Base-by-base conservation (phyloP, 805 yeast genomes). In the Saccharomycopsis javanensis region DNA sequence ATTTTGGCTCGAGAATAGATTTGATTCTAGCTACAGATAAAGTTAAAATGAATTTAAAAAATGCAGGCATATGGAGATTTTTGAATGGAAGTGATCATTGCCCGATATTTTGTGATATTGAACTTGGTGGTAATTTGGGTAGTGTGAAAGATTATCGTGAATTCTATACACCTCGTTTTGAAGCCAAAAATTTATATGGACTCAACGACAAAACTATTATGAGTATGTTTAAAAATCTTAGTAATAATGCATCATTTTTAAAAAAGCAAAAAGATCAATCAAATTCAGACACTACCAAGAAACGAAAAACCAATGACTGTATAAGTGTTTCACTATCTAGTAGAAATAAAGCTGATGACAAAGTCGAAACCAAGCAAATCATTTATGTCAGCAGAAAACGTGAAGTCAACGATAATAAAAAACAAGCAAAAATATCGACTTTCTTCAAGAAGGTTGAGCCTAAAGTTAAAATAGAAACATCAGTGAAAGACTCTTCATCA, bases 71-170 rank as follows among this genome's bases (percentile, higher is more conserved):
- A n/a, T 77, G 86, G 78, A 84, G 89, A 0, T 75, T 75, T 50
- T 64, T 91, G 0, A 72, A 79, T 67, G 99, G 99, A 0, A 88
- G 97, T 0, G 99, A 92, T 68, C 99, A 92, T 69, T 92, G 98
- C 68, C 99, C 99, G 0, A 80, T 89, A 0, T 89, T 68, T 65
- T 76, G 89, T 1, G 97, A 89, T 67, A 65, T 90, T 50, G 71
- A 72, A 38, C 56, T 68, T 6, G 51, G 53, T 1, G 48, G 54
- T 16, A 30, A 25, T 25, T 20, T 50, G n/a, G 52, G 18, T 5
- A 13, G 30, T 7, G 42, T 28, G 15, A 13, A 35, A 11, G 54
- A n/a, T 20, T 16, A 18, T 25, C 20, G 11, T 8, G 55, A 50
- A 6, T 61, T 55, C 23, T 48, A 55, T 42, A 53, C 61, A 5